phyloP scores from a whole-genome alignment of 2,329 filamentous ascomycete species.

The Colletotrichum shisoi region DNA sequence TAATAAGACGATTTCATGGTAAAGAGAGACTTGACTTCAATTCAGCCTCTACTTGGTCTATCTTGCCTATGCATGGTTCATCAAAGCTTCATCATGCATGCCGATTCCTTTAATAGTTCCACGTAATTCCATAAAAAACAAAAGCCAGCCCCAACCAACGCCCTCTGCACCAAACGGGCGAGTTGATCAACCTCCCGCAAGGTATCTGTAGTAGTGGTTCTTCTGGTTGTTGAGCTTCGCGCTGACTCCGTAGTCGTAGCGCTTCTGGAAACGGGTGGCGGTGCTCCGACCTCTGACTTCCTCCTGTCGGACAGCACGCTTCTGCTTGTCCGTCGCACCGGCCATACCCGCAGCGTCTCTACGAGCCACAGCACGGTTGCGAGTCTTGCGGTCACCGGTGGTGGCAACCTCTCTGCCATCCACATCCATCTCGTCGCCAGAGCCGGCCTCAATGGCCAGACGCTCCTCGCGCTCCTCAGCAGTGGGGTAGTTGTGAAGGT shows the following conservation, averaged over 20 bases:
- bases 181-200: slow-evolving; percentile 53
- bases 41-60: slow-evolving; percentile 35
- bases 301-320: slow-evolving; percentile 68
- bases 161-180: slow-evolving; percentile 13
- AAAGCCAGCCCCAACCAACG: slow-evolving; percentile 24
- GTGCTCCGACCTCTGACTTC: slow-evolving; percentile 75
- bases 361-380: slow-evolving; percentile 64
- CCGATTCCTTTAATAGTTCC: slow-evolving; percentile 20
- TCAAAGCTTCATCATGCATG: slow-evolving; percentile 32
- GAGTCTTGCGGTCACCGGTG: slow-evolving; percentile 43
- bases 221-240: slow-evolving; percentile 81
- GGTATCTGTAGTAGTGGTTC: slow-evolving; percentile 63
- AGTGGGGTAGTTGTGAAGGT: slow-evolving; percentile 83
- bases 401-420: slow-evolving; percentile 49
- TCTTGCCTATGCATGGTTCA: slow-evolving; percentile 24
- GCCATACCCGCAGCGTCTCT: slow-evolving; percentile 80
- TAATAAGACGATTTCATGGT: background rate
- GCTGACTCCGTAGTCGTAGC: slow-evolving; percentile 74
- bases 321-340: slow-evolving; percentile 79
- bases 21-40: slow-evolving; percentile 1
- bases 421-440: slow-evolving; percentile 48
- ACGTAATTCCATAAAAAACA: slow-evolving; percentile 10
- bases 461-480: slow-evolving; percentile 76
- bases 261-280: slow-evolving; percentile 67
- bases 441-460: slow-evolving; percentile 64